These are phyloP conservation scores for Aurinia saxatilis DNA, from an alignment of 345 rosid genomes.

Conservation along the genomic window DNA sequence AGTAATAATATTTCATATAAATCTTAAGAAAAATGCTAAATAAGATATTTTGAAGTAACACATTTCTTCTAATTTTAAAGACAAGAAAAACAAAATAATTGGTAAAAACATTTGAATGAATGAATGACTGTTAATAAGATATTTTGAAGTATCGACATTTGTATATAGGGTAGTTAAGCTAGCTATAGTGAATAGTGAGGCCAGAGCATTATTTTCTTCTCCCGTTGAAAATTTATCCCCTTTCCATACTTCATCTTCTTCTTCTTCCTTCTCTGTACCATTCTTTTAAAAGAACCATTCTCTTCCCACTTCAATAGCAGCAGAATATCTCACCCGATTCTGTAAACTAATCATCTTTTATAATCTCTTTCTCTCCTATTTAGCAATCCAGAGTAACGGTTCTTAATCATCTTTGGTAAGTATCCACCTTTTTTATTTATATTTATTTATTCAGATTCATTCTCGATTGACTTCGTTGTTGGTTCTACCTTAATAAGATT, in stretches of 20 bases:
- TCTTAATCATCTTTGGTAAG: background rate
- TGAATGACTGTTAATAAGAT: background rate
- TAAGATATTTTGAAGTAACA: too few species aligned
- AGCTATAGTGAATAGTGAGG: constrained; percentile 9
- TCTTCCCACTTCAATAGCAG: background rate
- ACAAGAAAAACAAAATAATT: too few species aligned
- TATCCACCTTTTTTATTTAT: background rate
- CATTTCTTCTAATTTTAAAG: too few species aligned
- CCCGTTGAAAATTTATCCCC: constrained; percentile 6
- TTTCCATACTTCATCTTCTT: background rate
- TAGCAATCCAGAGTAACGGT: background rate
- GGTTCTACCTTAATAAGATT: background rate
- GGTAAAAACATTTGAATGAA: too few species aligned
- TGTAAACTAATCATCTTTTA: background rate
- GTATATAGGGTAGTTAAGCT: background rate
- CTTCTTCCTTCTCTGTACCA: background rate
- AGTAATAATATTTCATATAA: too few species aligned
- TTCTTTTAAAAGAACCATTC: constrained; percentile 2
- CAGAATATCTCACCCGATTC: background rate
- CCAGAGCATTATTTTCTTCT: constrained; percentile 6
- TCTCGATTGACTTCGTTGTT: background rate
- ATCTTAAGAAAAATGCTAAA: too few species aligned
- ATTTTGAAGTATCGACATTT: background rate
- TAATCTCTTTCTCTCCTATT: background rate
- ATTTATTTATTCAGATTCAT: background rate